Conservation (phyloP, 2,329 filamentous ascomycete species). For the Sporothrix euskadiensis region DNA sequence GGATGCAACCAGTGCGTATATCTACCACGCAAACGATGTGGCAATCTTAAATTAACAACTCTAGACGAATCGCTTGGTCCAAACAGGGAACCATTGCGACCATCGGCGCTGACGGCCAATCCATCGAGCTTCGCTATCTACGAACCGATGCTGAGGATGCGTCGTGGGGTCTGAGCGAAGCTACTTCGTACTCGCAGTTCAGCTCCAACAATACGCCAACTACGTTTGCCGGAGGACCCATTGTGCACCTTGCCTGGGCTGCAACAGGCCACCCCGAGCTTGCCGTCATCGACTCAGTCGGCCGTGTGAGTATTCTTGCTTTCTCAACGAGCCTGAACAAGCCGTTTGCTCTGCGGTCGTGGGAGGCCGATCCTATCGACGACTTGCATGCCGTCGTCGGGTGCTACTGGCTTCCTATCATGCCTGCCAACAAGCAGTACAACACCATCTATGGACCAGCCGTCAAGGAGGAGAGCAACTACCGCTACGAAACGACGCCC, state of each 20-base stretch:
- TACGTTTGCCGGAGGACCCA: constrained; percentile 58
- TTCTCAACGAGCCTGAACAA: constrained; percentile 73
- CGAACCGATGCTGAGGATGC: constrained; percentile 68
- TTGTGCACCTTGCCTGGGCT: constrained; percentile 84
- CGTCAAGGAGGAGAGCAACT: constrained; percentile 61
- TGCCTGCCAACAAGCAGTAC: constrained; percentile 51
- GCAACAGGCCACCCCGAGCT: constrained; percentile 71
- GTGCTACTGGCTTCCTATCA: constrained; percentile 77
- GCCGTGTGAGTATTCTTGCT: constrained; percentile 72
- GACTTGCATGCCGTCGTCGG: constrained; percentile 79
- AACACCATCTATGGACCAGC: constrained; percentile 61
- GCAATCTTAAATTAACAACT: constrained; percentile 25
- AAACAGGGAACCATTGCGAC: constrained; percentile 82
- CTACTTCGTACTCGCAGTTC: constrained; percentile 64
- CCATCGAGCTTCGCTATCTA: constrained; percentile 72
- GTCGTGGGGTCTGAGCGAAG: constrained; percentile 73
- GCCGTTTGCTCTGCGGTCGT: constrained; percentile 61
- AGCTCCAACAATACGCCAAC: constrained; percentile 47
- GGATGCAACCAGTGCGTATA: constrained; percentile 75
- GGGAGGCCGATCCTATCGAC: constrained; percentile 67
- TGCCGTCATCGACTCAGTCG: constrained; percentile 77
- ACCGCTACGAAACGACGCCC: constrained; percentile 68
- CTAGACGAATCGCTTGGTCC: constrained; percentile 82
- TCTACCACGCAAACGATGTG: background rate
- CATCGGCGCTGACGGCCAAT: constrained; percentile 69